A percentile compares a stretch with the other conserved stretches of the same genome.
Evolutionary conservation across 1,284 basidiomycete species (phyloP).

Genomic region (Lignosus rhinocerotis): DNA sequence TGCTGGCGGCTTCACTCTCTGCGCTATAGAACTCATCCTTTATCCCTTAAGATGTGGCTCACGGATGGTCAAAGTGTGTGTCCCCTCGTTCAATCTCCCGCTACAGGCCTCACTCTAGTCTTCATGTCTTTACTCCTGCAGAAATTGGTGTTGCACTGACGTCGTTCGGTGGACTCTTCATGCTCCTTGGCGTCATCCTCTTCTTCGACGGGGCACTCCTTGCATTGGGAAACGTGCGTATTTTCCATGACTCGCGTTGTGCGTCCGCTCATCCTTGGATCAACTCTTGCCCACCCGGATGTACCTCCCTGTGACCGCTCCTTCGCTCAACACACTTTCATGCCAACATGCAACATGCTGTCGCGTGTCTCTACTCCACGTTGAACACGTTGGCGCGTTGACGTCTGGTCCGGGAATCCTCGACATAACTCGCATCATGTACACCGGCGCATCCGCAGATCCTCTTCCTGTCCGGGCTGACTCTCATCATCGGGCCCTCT

Average conservation of each 20-base stretch:
- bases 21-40: not conserved
- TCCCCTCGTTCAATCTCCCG: not conserved
- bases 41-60: slow-evolving; percentile 24
- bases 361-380: not conserved
- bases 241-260: slow-evolving; percentile 1
- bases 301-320: not conserved
- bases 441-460: slow-evolving; percentile 52
- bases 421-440: not conserved
- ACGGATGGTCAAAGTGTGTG: slow-evolving; percentile 28
- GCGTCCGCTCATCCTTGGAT: not conserved
- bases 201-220: slow-evolving; percentile 98
- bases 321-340: not conserved
- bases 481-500: slow-evolving; percentile 92
- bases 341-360: not conserved
- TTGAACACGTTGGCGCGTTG: not conserved
- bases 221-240: slow-evolving; percentile 89
- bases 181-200: slow-evolving; percentile 93
- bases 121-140: slow-evolving; percentile 33
- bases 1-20: slow-evolving; percentile 2
- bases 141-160: slow-evolving; percentile 97
- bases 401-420: not conserved
- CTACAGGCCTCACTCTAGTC: not conserved
- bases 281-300: not conserved
- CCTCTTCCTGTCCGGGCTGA: slow-evolving; percentile 89
- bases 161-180: slow-evolving; percentile 96